Evolutionary conservation across 495 filamentous ascomycete genomes (phyloP), one percentile per base, ranked within the genome.

Genomic region (Neurospora sp.): DNA sequence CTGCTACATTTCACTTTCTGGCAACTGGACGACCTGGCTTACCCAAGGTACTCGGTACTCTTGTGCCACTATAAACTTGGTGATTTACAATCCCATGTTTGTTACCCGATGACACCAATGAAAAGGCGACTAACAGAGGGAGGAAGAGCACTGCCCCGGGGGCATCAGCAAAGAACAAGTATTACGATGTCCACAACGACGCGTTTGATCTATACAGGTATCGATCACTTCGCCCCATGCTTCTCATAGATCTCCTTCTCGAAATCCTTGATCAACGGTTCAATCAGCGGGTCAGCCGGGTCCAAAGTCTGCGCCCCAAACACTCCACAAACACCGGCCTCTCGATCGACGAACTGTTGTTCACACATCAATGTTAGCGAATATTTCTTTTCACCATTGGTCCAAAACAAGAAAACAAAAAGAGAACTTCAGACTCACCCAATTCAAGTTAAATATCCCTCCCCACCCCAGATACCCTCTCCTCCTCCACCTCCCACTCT

Each of bases 401-500:
- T 14, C 23, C 23, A 12, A 31, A 5, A 14, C 11, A 16, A 48
- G n/a, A 7, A 48, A 23, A 42, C 6, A 69, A 54, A 31, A 31
- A 20, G 3, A 69, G 3, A 72, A 39, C 16, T 27, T n/a, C 8
- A 39, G 14, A 79, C 80, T 74, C 48, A 82, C 80, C 80, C 80
- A 82, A 69, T 16, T 44, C 46, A 77, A 11, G 48, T 82, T 84
- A 70, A 75, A 78, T 27, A 75, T 76, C 4, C 82, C 83, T 8
- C 79, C 78, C 81, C 83, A 84, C 75, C 79, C 77, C 71, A 83
- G 8, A 37, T 79, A 79, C 59, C 80, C 81, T 23, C 70, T 77
- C 38, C 72, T 78, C 70, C 81, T 75, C 54, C 54, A 62, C 23
- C 54, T 62, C 12, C 6, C 54, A 31, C 79, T 70, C 70, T 27